phyloP scores from a whole-genome alignment of 2,329 filamentous ascomycete genomes.

The Sporothrix brunneoviolacea region DNA sequence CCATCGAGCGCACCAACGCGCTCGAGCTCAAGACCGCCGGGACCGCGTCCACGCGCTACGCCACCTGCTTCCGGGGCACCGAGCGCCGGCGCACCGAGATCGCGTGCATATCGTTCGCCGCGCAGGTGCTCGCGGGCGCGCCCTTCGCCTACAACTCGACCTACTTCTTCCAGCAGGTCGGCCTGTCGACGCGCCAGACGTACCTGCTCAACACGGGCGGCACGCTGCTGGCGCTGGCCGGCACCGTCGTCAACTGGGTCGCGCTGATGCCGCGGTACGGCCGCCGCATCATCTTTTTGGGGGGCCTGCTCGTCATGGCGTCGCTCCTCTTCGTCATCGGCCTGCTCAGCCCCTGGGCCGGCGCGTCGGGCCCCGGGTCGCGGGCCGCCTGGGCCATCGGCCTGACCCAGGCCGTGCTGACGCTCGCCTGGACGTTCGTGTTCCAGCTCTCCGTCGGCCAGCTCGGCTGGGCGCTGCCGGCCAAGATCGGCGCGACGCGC shows the following conservation, averaged over 20 bases:
- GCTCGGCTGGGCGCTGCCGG: conserved; percentile 28
- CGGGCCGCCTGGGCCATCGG: not conserved
- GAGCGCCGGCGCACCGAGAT: conserved; percentile 41
- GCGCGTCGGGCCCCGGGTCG: too few relatives aligned
- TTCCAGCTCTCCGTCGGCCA: conserved; percentile 33
- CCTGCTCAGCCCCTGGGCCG: conserved; percentile 19
- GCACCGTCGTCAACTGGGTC: conserved; percentile 16
- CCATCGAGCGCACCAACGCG: conserved; percentile 39
- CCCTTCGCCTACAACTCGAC: conserved; percentile 29
- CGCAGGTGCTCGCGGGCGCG: conserved; percentile 25
- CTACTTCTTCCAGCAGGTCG: conserved; percentile 22
- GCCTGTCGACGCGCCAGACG: conserved; percentile 25
- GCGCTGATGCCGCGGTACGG: conserved; percentile 16
- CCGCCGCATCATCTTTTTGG: conserved; percentile 17
- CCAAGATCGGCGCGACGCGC: conserved; percentile 29
- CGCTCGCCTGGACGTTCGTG: conserved; percentile 17
- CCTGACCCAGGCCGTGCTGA: conserved; percentile 13
- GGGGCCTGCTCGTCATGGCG: conserved; percentile 15
- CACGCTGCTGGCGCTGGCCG: conserved; percentile 24
- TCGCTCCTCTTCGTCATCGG: conserved; percentile 17
- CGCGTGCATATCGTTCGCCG: conserved; percentile 31
- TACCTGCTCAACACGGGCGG: conserved; percentile 29
- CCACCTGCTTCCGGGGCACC: conserved; percentile 40
- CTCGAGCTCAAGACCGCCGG: conserved; percentile 33
- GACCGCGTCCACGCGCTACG: conserved; percentile 31